Evolutionary conservation across 2,329 filamentous ascomycete species (phyloP).

Genomic region (Raffaelea arxii): DNA sequence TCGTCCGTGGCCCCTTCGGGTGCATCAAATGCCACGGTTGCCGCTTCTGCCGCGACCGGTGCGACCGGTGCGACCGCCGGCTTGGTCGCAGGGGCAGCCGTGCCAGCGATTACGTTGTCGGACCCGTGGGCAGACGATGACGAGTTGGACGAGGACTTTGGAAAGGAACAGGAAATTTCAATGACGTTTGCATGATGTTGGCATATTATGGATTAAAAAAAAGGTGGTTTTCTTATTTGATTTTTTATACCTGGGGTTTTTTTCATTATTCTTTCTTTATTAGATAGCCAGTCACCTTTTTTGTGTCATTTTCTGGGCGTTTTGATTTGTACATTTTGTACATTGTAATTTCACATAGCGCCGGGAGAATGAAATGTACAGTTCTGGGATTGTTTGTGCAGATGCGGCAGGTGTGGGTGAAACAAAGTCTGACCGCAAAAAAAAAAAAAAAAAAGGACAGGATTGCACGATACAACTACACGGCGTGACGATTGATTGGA

Average conservation of each 20-base stretch:
- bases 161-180: slow-evolving; percentile 63
- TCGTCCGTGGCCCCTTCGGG: slow-evolving; percentile 10
- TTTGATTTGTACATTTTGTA: too few species aligned
- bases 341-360: too few species aligned
- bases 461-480: too few species aligned
- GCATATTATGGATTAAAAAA: too few species aligned
- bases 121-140: slow-evolving; percentile 63
- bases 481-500: too few species aligned
- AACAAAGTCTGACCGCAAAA: too few species aligned
- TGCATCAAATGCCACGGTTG: neutral
- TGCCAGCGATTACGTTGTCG: slow-evolving; percentile 38
- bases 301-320: too few species aligned
- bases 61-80: slow-evolving; percentile 22
- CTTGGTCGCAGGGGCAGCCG: slow-evolving; percentile 31
- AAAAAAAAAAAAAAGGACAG: too few species aligned
- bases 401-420: too few species aligned
- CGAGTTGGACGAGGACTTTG: slow-evolving; percentile 56
- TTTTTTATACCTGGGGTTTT: neutral
- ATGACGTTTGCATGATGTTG: slow-evolving; percentile 86
- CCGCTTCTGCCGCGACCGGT: slow-evolving; percentile 6
- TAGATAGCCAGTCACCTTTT: too few species aligned
- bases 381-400: too few species aligned
- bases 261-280: neutral
- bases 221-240: neutral
- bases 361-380: too few species aligned